Conservation (phyloP, 305 asterid genomes). For the Coffea humblotiana region DNA sequence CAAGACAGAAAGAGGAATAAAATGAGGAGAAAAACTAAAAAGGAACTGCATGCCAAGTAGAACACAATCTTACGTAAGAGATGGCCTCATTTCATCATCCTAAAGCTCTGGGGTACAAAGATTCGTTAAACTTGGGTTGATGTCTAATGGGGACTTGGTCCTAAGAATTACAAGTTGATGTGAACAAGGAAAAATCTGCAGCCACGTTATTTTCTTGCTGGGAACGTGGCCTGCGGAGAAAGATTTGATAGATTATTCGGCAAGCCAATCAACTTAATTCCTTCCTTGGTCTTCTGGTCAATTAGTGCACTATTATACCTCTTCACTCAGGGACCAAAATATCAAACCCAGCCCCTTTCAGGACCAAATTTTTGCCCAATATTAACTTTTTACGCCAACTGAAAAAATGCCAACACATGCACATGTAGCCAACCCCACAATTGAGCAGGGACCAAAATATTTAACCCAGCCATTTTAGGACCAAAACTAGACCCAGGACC, state of each 20-base stretch:
- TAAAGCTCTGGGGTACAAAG: neutral
- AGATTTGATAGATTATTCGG: neutral
- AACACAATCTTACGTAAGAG: neutral
- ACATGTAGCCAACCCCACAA: neutral
- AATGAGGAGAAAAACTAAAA: neutral
- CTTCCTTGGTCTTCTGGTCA: neutral
- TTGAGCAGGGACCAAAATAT: neutral
- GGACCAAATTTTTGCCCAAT: no score
- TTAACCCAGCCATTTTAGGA: neutral
- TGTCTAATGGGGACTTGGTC: neutral
- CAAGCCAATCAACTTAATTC: neutral
- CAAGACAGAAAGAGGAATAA: neutral
- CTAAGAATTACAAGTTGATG: neutral
- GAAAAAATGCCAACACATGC: no score
- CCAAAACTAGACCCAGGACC: neutral
- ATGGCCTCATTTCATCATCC: neutral
- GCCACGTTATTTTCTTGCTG: neutral
- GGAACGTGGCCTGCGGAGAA: neutral
- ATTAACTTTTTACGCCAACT: no score
- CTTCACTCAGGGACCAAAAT: no score
- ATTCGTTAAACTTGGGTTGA: neutral
- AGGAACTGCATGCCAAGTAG: neutral
- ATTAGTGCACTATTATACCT: neutral
- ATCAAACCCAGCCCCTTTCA: no score
- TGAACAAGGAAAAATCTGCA: neutral